Percentiles rank a stretch among this genome's conserved stretches.
Evolutionary conservation across 768 basidiomycete genomes (phyloP).

Genomic region (Paxillus ammoniavirescens): DNA sequence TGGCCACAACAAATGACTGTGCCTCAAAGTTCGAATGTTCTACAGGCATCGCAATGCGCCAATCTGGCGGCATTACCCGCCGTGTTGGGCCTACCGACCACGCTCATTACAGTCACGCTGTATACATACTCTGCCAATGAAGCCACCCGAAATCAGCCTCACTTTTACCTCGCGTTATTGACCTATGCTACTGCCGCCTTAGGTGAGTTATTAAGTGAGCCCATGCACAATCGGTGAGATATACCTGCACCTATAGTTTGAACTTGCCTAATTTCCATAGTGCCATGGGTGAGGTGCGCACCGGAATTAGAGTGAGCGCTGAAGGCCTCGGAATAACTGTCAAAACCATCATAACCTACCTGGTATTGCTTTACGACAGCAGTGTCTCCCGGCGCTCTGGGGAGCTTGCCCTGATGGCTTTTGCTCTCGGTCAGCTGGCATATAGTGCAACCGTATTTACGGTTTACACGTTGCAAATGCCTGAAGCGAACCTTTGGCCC

Average conservation of each 20-base stretch:
- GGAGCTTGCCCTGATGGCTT: slow-evolving; percentile 69
- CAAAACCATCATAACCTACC: slow-evolving; percentile 74
- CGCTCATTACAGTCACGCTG: slow-evolving; percentile 46
- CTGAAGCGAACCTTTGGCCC: slow-evolving; percentile 34
- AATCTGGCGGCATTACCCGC: slow-evolving; percentile 67
- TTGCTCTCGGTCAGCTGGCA: slow-evolving; percentile 79
- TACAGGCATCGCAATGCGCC: slow-evolving; percentile 21
- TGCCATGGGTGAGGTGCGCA: slow-evolving; percentile 65
- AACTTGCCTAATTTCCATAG: slow-evolving; percentile 36
- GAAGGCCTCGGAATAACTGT: slow-evolving; percentile 80
- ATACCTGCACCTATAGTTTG: background rate
- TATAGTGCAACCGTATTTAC: slow-evolving; percentile 62
- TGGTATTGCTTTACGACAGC: slow-evolving; percentile 55
- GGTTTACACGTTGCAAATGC: slow-evolving; percentile 51
- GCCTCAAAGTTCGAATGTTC: background rate
- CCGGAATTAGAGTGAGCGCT: slow-evolving; percentile 73
- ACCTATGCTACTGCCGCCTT: slow-evolving; percentile 76
- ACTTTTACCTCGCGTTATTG: slow-evolving; percentile 60
- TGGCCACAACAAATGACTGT: slow-evolving; percentile 19
- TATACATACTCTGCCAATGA: slow-evolving; percentile 56
- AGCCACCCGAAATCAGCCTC: slow-evolving; percentile 57
- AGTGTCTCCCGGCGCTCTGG: slow-evolving; percentile 28
- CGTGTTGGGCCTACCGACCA: slow-evolving; percentile 64
- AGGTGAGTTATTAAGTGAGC: slow-evolving; percentile 79
- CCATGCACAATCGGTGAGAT: slow-evolving; percentile 69